A percentile compares a stretch with the other conserved stretches of the same genome.
These are phyloP conservation scores for Nemania sp. DNA, from an alignment of 2,329 filamentous ascomycete species.

Conservation along the genomic window DNA sequence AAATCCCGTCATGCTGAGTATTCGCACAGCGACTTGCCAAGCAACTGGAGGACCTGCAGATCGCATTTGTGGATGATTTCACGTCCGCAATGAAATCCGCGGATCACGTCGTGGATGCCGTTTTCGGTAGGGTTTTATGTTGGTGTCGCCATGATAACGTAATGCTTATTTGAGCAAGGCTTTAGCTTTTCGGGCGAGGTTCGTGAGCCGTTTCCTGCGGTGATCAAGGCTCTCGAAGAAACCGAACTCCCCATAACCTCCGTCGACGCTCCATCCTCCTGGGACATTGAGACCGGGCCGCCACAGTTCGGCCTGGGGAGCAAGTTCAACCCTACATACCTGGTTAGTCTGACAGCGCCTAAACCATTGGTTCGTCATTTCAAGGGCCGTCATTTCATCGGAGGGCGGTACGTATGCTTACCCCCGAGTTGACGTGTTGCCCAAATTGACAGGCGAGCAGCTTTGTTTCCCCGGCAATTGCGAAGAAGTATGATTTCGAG, in stretches of 20 bases:
- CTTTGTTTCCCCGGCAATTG: slow-evolving; percentile 78
- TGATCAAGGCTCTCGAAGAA: slow-evolving; percentile 77
- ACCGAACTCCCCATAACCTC: slow-evolving; percentile 79
- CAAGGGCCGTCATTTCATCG: slow-evolving; percentile 86
- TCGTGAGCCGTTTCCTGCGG: slow-evolving; percentile 84
- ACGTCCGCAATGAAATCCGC: slow-evolving; percentile 64
- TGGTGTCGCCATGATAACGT: slow-evolving; percentile 18
- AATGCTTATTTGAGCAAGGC: slow-evolving; percentile 50
- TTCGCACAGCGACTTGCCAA: slow-evolving; percentile 71
- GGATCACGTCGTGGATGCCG: slow-evolving; percentile 87
- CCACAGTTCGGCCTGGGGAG: slow-evolving; percentile 76
- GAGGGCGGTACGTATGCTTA: slow-evolving; percentile 67
- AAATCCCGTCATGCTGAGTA: slow-evolving; percentile 20
- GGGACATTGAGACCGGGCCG: slow-evolving; percentile 89
- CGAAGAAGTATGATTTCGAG: slow-evolving; percentile 84
- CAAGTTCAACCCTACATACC: slow-evolving; percentile 75
- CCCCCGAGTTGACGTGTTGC: slow-evolving; percentile 1
- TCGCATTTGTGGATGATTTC: slow-evolving; percentile 88
- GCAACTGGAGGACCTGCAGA: slow-evolving; percentile 79
- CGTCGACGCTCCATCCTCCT: slow-evolving; percentile 91
- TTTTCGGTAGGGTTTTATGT: slow-evolving; percentile 69
- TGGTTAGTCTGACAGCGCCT: slow-evolving; percentile 90
- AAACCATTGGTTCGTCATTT: slow-evolving; percentile 89
- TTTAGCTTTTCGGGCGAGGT: slow-evolving; percentile 94
- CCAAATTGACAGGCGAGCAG: slow-evolving; percentile 47